A percentile compares a stretch with the other conserved stretches of the same genome.
phyloP scores from a whole-genome alignment of 2,329 filamentous ascomycete genomes.

The Blumeriella jaapii region DNA sequence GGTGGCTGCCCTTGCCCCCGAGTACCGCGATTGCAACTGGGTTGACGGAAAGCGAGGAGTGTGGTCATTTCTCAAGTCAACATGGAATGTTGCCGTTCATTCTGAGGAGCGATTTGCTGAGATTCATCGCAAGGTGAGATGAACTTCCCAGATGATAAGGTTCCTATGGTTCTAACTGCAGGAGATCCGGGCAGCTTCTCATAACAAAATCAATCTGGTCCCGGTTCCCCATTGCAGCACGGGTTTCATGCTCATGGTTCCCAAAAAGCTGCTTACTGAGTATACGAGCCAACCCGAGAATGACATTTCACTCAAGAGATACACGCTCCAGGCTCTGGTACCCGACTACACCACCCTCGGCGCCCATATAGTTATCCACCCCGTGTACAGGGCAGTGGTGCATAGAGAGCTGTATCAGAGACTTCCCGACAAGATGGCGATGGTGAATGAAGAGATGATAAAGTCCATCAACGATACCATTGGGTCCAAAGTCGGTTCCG shows the following conservation, averaged over 20 bases:
- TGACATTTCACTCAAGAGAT: slow-evolving; percentile 3
- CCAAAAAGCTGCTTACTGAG: background rate
- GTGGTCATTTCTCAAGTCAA: background rate
- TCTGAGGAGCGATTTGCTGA: background rate
- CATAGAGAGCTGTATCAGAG: slow-evolving; percentile 3
- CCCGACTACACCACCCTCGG: slow-evolving; percentile 1
- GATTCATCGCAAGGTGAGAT: background rate
- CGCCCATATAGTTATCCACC: slow-evolving; percentile 1
- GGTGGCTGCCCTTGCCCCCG: background rate
- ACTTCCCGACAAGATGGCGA: slow-evolving; percentile 1
- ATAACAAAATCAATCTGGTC: slow-evolving; percentile 1
- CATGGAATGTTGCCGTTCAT: slow-evolving; percentile 1
- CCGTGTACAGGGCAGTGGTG: slow-evolving; percentile 1
- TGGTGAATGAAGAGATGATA: slow-evolving; percentile 1
- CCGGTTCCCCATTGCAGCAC: slow-evolving; percentile 2
- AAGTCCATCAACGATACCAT: background rate
- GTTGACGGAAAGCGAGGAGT: slow-evolving; percentile 1
- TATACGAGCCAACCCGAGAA: slow-evolving; percentile 1
- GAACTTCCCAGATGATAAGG: no score
- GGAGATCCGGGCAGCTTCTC: background rate
- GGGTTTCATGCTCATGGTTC: slow-evolving; percentile 3
- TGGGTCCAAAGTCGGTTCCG: background rate
- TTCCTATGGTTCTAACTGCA: background rate
- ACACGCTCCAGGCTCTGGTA: slow-evolving; percentile 1
- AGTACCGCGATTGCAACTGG: slow-evolving; percentile 1